Conservation (phyloP, 2,329 filamentous ascomycete genomes). For the Tolypocladium nubicola region DNA sequence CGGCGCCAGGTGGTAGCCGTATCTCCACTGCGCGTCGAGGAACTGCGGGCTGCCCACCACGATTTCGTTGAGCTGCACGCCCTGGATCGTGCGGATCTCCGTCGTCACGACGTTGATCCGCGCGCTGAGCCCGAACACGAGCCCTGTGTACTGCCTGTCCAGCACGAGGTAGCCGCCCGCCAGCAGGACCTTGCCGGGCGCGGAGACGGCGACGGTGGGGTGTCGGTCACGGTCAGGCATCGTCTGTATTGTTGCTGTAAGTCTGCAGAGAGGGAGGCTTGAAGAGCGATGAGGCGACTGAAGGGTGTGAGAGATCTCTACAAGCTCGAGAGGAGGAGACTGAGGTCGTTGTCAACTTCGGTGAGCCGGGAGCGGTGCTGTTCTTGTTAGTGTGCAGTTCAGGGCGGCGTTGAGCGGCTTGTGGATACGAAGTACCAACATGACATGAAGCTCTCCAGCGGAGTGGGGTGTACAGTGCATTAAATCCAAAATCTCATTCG, state of each 20-base stretch:
- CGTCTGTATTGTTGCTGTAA: background rate
- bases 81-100: conserved; percentile 46
- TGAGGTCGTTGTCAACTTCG: too few species aligned
- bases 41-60: conserved; percentile 91
- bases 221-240: conserved; percentile 6
- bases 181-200: conserved; percentile 90
- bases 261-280: background rate
- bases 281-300: background rate
- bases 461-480: background rate
- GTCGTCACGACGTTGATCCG: conserved; percentile 55
- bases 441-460: background rate
- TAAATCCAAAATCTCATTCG: fast-evolving
- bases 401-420: background rate
- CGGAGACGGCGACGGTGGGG: conserved; percentile 58
- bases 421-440: background rate
- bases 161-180: conserved; percentile 93
- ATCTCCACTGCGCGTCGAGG: conserved; percentile 75
- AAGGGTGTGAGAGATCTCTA: background rate
- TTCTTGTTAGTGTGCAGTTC: background rate
- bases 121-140: conserved; percentile 58
- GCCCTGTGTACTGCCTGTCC: conserved; percentile 72
- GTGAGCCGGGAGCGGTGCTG: background rate
- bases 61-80: conserved; percentile 60
- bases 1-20: conserved; percentile 62
- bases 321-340: background rate